Conservation (phyloP, 202 grass and related monocot genomes). For the Eragrostis tef region DNA sequence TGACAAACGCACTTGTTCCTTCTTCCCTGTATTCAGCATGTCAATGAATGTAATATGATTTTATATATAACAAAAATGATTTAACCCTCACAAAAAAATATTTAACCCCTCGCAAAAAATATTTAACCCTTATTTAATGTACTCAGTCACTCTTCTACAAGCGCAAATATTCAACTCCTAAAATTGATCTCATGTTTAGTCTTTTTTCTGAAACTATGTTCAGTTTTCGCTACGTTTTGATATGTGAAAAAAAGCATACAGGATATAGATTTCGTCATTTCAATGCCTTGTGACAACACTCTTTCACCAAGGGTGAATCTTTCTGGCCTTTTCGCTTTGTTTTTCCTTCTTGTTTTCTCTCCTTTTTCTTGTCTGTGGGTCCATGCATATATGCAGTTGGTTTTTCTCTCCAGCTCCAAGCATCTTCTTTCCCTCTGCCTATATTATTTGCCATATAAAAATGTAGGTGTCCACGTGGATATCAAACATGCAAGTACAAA, state of each 20-base stretch:
- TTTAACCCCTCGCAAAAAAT: too few relatives aligned
- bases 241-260: not conserved
- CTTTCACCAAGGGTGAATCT: not conserved
- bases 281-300: not conserved
- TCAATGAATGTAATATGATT: not conserved
- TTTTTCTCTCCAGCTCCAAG: conserved; percentile 19
- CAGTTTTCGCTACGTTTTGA: not conserved
- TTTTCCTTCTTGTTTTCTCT: conserved; percentile 5
- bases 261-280: not conserved
- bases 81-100: not conserved
- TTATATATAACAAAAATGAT: not conserved
- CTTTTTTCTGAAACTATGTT: too few relatives aligned
- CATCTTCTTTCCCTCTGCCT: not conserved
- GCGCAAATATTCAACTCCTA: not conserved
- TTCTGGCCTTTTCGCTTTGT: conserved; percentile 37
- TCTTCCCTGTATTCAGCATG: not conserved
- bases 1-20: not conserved
- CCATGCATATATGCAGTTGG: conserved; percentile 17
- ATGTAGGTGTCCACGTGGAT: conserved; percentile 35
- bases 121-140: too few relatives aligned
- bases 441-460: not conserved
- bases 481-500: not conserved
- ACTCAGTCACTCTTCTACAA: not conserved
- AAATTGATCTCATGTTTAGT: not conserved
- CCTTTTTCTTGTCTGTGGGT: conserved; percentile 19